These are phyloP conservation scores for Rugonectria rugulosa DNA, from an alignment of 2,329 filamentous ascomycete genomes.

Conservation along the genomic window DNA sequence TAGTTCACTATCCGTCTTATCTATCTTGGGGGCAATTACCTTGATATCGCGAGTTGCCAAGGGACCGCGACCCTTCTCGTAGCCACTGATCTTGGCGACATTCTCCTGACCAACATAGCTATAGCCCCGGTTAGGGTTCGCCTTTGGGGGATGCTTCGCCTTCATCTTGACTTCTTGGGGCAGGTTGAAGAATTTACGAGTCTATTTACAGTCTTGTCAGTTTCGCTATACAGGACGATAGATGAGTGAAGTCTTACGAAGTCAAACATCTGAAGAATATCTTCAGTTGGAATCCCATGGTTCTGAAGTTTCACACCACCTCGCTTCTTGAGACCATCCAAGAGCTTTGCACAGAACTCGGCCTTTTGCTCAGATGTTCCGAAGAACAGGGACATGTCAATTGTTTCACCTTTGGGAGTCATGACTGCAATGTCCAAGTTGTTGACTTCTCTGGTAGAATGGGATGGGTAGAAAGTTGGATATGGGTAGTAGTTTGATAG, in stretches of 20 bases:
- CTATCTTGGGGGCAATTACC: slow-evolving; percentile 8
- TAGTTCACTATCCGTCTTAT: slow-evolving; percentile 5
- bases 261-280: slow-evolving; percentile 33
- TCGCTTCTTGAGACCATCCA: slow-evolving; percentile 32
- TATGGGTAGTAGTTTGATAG: too few species aligned
- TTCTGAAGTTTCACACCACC: slow-evolving; percentile 38
- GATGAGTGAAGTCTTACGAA: slow-evolving; percentile 11
- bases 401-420: slow-evolving; percentile 26
- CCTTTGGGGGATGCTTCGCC: slow-evolving; percentile 42
- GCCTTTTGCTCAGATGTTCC: slow-evolving; percentile 35
- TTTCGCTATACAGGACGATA: too few species aligned
- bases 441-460: too few species aligned
- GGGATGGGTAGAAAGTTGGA: too few species aligned
- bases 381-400: slow-evolving; percentile 42
- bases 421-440: too few species aligned
- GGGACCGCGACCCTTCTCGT: slow-evolving; percentile 55
- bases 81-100: slow-evolving; percentile 44
- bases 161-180: slow-evolving; percentile 43
- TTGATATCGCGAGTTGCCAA: slow-evolving; percentile 58
- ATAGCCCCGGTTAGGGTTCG: slow-evolving; percentile 48
- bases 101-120: slow-evolving; percentile 47
- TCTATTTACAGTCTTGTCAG: slow-evolving; percentile 17
- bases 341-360: slow-evolving; percentile 35
- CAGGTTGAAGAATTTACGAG: slow-evolving; percentile 42
- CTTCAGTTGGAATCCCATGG: slow-evolving; percentile 33